Evolutionary conservation across 1,139 yeast genomes (phyloP).

Genomic region (Suhomyces panamericanus): DNA sequence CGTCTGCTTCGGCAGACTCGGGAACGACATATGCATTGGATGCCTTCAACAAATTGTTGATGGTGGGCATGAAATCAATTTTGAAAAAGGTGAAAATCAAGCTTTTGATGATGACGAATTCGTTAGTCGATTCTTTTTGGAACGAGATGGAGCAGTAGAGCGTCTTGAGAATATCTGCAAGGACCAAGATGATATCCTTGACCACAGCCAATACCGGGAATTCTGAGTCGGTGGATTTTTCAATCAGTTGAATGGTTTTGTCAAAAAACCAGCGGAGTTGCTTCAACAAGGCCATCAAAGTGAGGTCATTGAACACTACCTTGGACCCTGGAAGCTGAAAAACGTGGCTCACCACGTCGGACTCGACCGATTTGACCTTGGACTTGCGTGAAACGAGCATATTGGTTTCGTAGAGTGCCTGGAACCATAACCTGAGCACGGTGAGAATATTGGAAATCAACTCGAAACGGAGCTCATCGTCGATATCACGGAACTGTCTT

Average conservation of each 20-base stretch:
- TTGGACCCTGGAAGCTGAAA: slow-evolving; percentile 22
- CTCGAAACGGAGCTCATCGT: slow-evolving; percentile 28
- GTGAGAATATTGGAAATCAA: slow-evolving; percentile 30
- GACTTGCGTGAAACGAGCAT: slow-evolving; percentile 2
- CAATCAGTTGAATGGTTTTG: slow-evolving; percentile 19
- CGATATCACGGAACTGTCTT: slow-evolving; percentile 25
- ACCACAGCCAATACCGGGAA: slow-evolving; percentile 24
- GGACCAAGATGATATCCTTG: slow-evolving; percentile 29
- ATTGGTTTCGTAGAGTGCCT: slow-evolving; percentile 20
- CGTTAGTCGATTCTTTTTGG: slow-evolving; percentile 17
- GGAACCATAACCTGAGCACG: slow-evolving; percentile 28
- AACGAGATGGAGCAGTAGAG: slow-evolving; percentile 19
- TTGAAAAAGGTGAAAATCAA: slow-evolving; percentile 24
- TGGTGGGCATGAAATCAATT: slow-evolving; percentile 25
- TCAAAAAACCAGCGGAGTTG: slow-evolving; percentile 24
- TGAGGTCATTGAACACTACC: slow-evolving; percentile 16
- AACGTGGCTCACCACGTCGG: slow-evolving; percentile 16
- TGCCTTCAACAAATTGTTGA: slow-evolving; percentile 25
- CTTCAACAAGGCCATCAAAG: slow-evolving; percentile 19
- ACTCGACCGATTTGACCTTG: slow-evolving; percentile 4
- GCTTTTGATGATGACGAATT: slow-evolving; percentile 21
- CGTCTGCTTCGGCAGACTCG: background rate
- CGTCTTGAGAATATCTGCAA: slow-evolving; percentile 28
- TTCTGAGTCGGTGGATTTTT: slow-evolving; percentile 16
- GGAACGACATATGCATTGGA: slow-evolving; percentile 22